Conservation (phyloP, 768 basidiomycete species). For the Asterophora parasitica region DNA sequence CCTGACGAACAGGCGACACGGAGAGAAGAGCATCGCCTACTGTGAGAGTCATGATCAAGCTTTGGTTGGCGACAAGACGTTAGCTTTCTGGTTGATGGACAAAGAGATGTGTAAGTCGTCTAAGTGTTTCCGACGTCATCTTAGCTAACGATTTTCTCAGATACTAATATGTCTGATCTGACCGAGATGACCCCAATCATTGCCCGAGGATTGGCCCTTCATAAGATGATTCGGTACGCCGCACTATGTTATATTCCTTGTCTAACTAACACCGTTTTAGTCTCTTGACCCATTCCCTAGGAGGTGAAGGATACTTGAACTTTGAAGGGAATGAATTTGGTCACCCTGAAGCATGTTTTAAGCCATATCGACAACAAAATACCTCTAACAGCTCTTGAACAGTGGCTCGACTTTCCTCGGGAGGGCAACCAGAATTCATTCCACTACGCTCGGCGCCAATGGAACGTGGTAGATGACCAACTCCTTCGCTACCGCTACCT, state of each 20-base stretch:
- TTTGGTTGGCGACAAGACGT: slow-evolving; percentile 95
- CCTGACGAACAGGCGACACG: slow-evolving; percentile 81
- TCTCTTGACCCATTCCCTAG: slow-evolving; percentile 84
- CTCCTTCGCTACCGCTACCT: slow-evolving; percentile 90
- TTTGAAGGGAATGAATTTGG: slow-evolving; percentile 99
- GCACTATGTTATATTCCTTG: background rate
- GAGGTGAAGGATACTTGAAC: slow-evolving; percentile 96
- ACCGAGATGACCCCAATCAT: slow-evolving; percentile 79
- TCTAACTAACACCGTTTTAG: slow-evolving; percentile 34
- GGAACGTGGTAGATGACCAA: slow-evolving; percentile 87
- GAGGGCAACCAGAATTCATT: slow-evolving; percentile 94
- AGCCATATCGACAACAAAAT: background rate
- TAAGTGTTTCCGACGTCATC: background rate
- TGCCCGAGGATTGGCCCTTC: slow-evolving; percentile 84
- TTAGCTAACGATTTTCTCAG: slow-evolving; percentile 30
- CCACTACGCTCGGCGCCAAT: slow-evolving; percentile 95
- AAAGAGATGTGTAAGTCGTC: slow-evolving; percentile 92
- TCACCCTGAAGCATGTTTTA: slow-evolving; percentile 76
- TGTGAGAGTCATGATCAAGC: slow-evolving; percentile 98
- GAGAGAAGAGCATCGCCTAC: slow-evolving; percentile 90
- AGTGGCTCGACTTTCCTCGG: slow-evolving; percentile 99
- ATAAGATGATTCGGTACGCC: slow-evolving; percentile 92
- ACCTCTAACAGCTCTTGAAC: slow-evolving; percentile 2
- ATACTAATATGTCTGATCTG: slow-evolving; percentile 92
- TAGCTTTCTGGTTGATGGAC: slow-evolving; percentile 99